Percentiles rank a stretch among this genome's conserved stretches.
phyloP scores from a whole-genome alignment of 371 early-diverging fungal genomes.

The Entomophthora muscae region DNA sequence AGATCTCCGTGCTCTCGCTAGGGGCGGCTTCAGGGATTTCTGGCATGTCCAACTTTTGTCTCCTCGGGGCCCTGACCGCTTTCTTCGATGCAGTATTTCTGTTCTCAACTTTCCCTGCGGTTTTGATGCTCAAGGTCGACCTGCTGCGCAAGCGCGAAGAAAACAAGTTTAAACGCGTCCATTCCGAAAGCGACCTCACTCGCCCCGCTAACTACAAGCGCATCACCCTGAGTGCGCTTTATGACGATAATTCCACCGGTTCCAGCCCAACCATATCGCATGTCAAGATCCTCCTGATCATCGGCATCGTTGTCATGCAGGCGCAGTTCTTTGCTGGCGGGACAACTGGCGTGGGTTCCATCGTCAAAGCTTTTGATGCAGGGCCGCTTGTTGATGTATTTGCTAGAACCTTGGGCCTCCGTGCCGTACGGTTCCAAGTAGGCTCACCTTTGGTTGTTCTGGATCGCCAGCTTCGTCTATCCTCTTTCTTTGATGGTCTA shows the following conservation, averaged over 20 bases:
- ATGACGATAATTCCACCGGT: conserved; percentile 11
- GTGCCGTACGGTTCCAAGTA: conserved; percentile 34
- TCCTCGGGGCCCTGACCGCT: conserved; percentile 58
- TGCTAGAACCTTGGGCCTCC: conserved; percentile 19
- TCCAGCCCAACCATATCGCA: conserved; percentile 9
- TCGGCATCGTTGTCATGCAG: conserved; percentile 6
- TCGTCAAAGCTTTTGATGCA: neutral
- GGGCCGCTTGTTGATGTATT: conserved; percentile 22
- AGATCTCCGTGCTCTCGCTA: conserved; percentile 53
- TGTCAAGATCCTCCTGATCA: conserved; percentile 5
- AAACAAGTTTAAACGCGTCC: conserved; percentile 13
- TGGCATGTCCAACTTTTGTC: conserved; percentile 64
- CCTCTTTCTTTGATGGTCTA: neutral
- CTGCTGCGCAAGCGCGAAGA: conserved; percentile 29
- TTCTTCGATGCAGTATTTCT: conserved; percentile 66
- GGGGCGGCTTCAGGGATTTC: conserved; percentile 62
- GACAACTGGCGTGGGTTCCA: neutral
- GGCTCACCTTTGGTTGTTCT: conserved; percentile 3
- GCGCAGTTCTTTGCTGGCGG: neutral
- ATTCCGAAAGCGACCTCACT: conserved; percentile 1
- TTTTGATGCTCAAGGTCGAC: conserved; percentile 76
- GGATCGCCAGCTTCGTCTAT: conserved; percentile 8
- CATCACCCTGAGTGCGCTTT: conserved; percentile 17
- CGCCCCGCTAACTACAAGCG: conserved; percentile 14
- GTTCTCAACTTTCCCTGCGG: conserved; percentile 74